These are phyloP conservation scores for Acanthamoeba royreba DNA, from an alignment of 208 protist genomes.

Conservation along the genomic window DNA sequence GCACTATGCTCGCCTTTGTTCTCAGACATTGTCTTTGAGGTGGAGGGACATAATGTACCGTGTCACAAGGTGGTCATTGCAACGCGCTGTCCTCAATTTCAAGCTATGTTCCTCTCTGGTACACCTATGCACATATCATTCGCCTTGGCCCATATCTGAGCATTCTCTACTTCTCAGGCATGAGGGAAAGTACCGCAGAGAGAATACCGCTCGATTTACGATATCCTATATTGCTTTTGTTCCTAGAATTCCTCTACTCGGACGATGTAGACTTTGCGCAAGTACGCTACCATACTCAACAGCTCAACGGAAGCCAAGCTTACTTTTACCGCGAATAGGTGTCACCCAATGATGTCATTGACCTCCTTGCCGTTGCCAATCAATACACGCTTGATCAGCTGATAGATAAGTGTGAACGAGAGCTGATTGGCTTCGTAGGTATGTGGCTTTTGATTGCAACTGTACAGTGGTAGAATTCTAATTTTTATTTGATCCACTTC, in stretches of 20 bases:
- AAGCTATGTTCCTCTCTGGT: constrained; percentile 39
- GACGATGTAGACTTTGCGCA: not conserved
- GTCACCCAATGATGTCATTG: constrained; percentile 10
- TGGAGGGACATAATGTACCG: not conserved
- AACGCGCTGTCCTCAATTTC: constrained; percentile 4
- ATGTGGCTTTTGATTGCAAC: not conserved
- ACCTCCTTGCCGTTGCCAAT: not conserved
- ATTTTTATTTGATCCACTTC: too few relatives aligned
- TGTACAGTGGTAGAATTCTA: not conserved
- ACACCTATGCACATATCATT: not conserved
- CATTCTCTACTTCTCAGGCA: too few relatives aligned
- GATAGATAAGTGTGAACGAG: not conserved
- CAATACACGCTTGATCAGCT: constrained; percentile 12
- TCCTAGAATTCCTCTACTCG: constrained; percentile 26
- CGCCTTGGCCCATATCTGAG: not conserved
- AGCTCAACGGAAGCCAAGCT: not conserved
- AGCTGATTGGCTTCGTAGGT: not conserved
- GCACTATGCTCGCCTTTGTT: not conserved
- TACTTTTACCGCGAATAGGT: not conserved
- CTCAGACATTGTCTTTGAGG: not conserved
- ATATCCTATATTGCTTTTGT: not conserved
- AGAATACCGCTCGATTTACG: not conserved
- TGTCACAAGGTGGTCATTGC: constrained; percentile 38
- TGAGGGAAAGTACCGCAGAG: constrained; percentile 6
- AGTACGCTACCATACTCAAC: not conserved